These are phyloP conservation scores for Yarrowia deformans DNA, from an alignment of 805 yeast species.

Conservation along the genomic window DNA sequence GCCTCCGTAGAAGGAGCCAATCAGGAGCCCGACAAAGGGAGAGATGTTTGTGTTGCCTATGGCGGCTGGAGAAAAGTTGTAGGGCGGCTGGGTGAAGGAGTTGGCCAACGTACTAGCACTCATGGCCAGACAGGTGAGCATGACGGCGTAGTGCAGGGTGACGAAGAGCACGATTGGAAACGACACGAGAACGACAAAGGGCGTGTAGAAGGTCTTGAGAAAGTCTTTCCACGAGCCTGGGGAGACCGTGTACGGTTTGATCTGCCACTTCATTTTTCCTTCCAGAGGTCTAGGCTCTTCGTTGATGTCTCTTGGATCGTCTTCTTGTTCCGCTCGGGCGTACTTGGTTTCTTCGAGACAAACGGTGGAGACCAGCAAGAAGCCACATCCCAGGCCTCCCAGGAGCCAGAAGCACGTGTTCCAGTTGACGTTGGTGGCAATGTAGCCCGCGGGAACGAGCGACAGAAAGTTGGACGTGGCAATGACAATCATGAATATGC, in stretches of 20 bases:
- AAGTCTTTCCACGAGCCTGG: not conserved
- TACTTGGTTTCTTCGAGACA: conserved; percentile 16
- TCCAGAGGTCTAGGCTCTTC: not conserved
- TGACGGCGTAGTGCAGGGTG: conserved; percentile 1
- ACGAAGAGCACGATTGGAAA: conserved; percentile 12
- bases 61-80: not conserved
- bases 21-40: conserved; percentile 3
- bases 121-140: conserved; percentile 22
- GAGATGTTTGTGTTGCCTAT: conserved; percentile 11
- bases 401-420: conserved; percentile 7
- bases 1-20: conserved; percentile 21
- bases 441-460: conserved; percentile 10
- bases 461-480: conserved; percentile 18
- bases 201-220: conserved; percentile 9
- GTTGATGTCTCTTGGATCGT: not conserved
- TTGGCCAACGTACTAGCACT: conserved; percentile 7
- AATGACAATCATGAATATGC: conserved; percentile 3
- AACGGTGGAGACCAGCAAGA: not conserved
- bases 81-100: conserved; percentile 21
- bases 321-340: not conserved
- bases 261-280: conserved; percentile 10
- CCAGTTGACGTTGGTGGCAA: conserved; percentile 6
- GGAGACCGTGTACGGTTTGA: not conserved
- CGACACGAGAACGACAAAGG: conserved; percentile 1
- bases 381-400: conserved; percentile 7